These are phyloP conservation scores for Xerocomellus dryophilus DNA, from an alignment of 768 basidiomycete species.

Conservation along the genomic window DNA sequence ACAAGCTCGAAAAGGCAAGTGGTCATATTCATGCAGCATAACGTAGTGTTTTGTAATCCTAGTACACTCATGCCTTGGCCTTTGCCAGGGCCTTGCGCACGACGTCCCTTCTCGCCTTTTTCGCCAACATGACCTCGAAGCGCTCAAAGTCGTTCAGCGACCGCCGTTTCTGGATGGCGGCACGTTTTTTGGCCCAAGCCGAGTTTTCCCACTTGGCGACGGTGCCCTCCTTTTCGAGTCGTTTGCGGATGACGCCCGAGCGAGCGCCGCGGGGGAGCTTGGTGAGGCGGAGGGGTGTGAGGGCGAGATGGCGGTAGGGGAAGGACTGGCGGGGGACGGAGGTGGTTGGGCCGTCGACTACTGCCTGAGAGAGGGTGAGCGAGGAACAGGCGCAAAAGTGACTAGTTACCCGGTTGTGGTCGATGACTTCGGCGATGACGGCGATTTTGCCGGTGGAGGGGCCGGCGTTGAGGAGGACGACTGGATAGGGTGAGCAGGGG, in stretches of 20 bases:
- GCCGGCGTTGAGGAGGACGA: constrained; percentile 91
- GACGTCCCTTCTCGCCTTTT: constrained; percentile 81
- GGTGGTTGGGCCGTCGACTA: constrained; percentile 92
- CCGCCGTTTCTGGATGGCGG: constrained; percentile 69
- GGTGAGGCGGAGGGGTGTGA: constrained; percentile 81
- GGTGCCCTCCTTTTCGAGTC: constrained; percentile 79
- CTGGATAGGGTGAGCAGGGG: constrained; percentile 31
- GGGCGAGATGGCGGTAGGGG: constrained; percentile 88
- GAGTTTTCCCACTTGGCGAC: constrained; percentile 88
- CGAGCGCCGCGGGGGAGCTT: constrained; percentile 87
- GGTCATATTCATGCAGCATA: constrained; percentile 8
- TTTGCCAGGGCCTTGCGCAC: constrained; percentile 70
- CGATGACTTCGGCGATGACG: constrained; percentile 95
- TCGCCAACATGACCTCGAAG: constrained; percentile 82
- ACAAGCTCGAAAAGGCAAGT: constrained; percentile 14
- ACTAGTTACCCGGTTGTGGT: constrained; percentile 90
- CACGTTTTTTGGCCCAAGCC: constrained; percentile 84
- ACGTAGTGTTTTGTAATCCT: neutral
- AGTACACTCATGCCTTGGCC: constrained; percentile 23
- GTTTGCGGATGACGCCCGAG: constrained; percentile 77
- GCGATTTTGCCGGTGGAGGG: constrained; percentile 87
- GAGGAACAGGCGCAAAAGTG: neutral
- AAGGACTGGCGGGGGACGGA: constrained; percentile 89
- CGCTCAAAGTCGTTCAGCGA: constrained; percentile 87
- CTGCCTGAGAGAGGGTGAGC: constrained; percentile 54